These are phyloP conservation scores for Backusella psychrophila DNA, from an alignment of 192 early-diverging fungal genomes.

Conservation along the genomic window DNA sequence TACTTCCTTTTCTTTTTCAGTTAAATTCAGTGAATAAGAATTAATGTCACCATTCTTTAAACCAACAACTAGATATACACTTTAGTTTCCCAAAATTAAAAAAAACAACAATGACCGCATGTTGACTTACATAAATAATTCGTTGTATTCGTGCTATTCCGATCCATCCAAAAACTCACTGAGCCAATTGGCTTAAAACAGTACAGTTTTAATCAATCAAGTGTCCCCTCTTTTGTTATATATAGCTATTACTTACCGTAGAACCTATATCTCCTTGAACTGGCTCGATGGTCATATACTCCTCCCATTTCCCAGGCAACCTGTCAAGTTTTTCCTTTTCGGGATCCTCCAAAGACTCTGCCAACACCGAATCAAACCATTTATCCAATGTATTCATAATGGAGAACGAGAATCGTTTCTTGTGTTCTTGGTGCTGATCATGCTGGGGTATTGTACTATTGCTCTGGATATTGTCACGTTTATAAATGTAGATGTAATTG, in stretches of 20 bases:
- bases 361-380: neutral
- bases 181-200: neutral
- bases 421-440: neutral
- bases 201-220: neutral
- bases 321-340: neutral
- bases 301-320: neutral
- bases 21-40: slow-evolving; percentile 9
- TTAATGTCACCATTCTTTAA: slow-evolving; percentile 11
- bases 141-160: neutral
- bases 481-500: slow-evolving; percentile 31
- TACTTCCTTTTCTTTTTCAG: neutral
- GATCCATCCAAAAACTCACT: neutral
- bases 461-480: slow-evolving; percentile 17
- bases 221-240: neutral
- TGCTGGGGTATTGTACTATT: neutral
- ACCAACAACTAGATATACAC: slow-evolving; percentile 10
- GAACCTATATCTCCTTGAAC: neutral
- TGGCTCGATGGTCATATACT: slow-evolving; percentile 11
- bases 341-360: neutral
- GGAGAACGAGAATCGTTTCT: neutral
- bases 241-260: neutral
- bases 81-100: neutral
- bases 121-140: slow-evolving; percentile 12
- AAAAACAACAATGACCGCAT: neutral
- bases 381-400: neutral